phyloP scores from a whole-genome alignment of 208 protist species.

The Leishmania gerbilli region DNA sequence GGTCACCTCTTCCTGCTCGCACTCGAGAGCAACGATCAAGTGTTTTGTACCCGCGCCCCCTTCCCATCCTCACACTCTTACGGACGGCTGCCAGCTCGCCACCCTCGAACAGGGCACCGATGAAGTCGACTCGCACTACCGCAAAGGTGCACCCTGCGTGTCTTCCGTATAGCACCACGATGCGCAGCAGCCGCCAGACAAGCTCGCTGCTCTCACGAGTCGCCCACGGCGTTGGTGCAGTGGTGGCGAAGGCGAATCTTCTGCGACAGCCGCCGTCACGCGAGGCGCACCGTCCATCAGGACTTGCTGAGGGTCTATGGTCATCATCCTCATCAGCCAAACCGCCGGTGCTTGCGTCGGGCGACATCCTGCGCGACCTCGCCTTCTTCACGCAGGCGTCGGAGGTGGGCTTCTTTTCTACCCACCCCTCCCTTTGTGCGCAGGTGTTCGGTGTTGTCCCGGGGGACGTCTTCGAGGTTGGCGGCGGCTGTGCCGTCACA shows the following conservation, averaged over 20 bases:
- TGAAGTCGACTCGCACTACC: conserved; percentile 5
- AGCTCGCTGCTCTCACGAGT: conserved; percentile 15
- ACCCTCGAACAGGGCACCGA: background rate
- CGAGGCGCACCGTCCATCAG: background rate
- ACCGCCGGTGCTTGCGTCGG: conserved; percentile 26
- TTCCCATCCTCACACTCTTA: background rate
- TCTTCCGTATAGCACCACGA: conserved; percentile 16
- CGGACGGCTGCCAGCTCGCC: background rate
- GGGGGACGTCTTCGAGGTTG: conserved; percentile 55
- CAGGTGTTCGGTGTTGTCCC: conserved; percentile 65
- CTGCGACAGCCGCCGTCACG: background rate
- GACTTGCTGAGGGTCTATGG: background rate
- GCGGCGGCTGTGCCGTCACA: conserved; percentile 16
- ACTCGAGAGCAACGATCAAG: background rate
- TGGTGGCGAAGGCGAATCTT: background rate
- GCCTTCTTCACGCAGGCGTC: conserved; percentile 57
- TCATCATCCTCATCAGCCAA: background rate
- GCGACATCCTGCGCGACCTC: conserved; percentile 69
- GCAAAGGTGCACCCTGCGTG: conserved; percentile 5
- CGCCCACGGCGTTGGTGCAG: conserved; percentile 6
- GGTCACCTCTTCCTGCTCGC: background rate
- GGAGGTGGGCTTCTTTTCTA: conserved; percentile 72
- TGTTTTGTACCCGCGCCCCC: background rate
- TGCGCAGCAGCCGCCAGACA: background rate
- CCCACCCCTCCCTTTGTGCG: conserved; percentile 54